Base-by-base conservation (phyloP, 2,329 filamentous ascomycete species). In the Calonectria pseudoreteaudii region DNA sequence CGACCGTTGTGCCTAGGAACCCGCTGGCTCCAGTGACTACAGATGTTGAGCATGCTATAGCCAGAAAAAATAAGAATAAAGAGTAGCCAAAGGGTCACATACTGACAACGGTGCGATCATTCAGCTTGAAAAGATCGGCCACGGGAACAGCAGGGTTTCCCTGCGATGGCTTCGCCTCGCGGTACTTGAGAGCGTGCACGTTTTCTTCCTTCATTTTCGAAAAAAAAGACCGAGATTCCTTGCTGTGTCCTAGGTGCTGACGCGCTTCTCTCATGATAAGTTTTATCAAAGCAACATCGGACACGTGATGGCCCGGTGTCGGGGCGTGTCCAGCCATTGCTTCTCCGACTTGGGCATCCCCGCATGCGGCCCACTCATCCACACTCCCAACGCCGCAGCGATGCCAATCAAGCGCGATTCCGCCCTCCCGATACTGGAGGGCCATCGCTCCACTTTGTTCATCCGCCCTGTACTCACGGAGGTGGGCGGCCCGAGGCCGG, bases 91-190 rank as follows among this genome's bases (percentile, higher is more conserved):
- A 18, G 2, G n/a, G 10, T 8, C 5, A 41, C 56, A 11, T 62
- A 62, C 56, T 62, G 8, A 62, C 56, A 26, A 62, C 28, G 9
- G 56, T 62, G 0, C 56, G 56, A 34, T 41, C 34, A 41, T 30
- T 11, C 13, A 62, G 36, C 36, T 62, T 62, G 34, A 62, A 62
- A 6, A 62, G 36, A 6, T 62, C 56, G 10, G 56, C 56, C 23
- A 62, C 56, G 13, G 62, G 36, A 20, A 60, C 36, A 16, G 30
- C 7, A 13, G 50, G 23, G 7, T 41, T 52, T 53, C 69, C 69
- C 50, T 67, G 69, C 10, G 49, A 65, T 5, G 53, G 49, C 50
- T 71, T 71, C 5, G 56, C 50, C 36, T 71, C 69, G 28, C 69
- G 69, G 26, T 66, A 71, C 69, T 71, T 58, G 26, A 65, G 62